Base-by-base conservation (phyloP, 2,329 filamentous ascomycete species). In the Nemania serpens region DNA sequence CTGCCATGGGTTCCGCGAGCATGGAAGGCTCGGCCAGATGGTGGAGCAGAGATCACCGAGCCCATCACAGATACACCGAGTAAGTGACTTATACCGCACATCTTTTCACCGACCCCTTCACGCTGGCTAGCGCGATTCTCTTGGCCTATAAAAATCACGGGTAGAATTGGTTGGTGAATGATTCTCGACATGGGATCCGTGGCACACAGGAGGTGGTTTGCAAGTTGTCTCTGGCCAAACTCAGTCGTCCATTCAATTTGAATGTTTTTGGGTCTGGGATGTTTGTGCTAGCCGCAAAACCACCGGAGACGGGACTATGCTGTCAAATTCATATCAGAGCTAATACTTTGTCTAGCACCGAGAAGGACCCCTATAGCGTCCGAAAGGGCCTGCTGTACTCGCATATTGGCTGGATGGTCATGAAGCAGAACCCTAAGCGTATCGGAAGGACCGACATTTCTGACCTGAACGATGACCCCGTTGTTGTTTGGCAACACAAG, bases 401-500 rank as follows among this genome's bases (percentile, higher is more conserved):
- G 39, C 80, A 82, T 66, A 70, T 82, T 33, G 79, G 79, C 61
- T 82, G 80, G 80, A 81, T 82, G 78, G 74, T 81, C 65, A 81
- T 82, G 79, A 81, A 81, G 75, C 80, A 82, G 73, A 81, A 82
- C 75, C 79, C 79, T 63, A 81, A 81, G 77, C 75, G 79, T 13
- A 78, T 81, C 54, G 80, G 80, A 71, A 78, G 79, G 59, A 81
- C 78, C 61, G 80, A 82, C 66, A 82, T 81, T 66, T 77, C 77
- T 63, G 80, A 82, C 61, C 68, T 82, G 58, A 81, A 82, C 73
- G 79, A 82, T 50, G 79, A 82, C 68, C 74, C 77, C 37, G 75
- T 82, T 43, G 80, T 82, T 56, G 76, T 80, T 60, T 81, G 75
- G 75, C 80, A 82, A 65, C 80, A 82, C 74, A 77, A 73, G 47